A percentile compares a stretch with the other conserved stretches of the same genome.
phyloP scores from a whole-genome alignment of 495 filamentous ascomycete species.

The Terfezia claveryi region DNA sequence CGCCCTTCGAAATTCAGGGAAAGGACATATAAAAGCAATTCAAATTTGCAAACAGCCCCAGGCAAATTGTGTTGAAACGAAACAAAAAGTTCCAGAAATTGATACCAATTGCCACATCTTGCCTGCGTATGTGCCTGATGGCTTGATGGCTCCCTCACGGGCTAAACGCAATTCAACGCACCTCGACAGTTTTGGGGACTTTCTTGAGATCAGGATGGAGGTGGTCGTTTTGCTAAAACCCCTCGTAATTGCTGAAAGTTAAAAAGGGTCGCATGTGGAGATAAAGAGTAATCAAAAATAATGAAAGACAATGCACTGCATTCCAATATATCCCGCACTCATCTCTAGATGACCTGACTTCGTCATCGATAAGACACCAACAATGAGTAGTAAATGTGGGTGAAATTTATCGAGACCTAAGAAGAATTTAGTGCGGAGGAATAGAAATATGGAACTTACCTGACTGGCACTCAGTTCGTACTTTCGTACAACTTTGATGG shows the following conservation, averaged over 20 bases:
- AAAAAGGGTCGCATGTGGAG: constrained; percentile 13
- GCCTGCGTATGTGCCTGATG: too few relatives aligned
- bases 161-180: constrained; percentile 36
- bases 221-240: constrained; percentile 54
- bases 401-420: constrained; percentile 9
- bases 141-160: too few relatives aligned
- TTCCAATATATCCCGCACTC: too few relatives aligned
- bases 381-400: constrained; percentile 3
- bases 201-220: constrained; percentile 92
- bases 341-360: too few relatives aligned
- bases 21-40: background rate
- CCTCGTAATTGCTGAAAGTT: background rate
- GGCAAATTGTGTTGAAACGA: background rate
- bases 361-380: too few relatives aligned
- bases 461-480: constrained; percentile 96
- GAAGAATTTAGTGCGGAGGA: constrained; percentile 15
- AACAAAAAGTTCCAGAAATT: background rate
- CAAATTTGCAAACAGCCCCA: background rate
- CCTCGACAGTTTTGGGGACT: constrained; percentile 84
- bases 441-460: constrained; percentile 39
- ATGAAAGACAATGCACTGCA: constrained; percentile 1
- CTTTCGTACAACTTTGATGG: constrained; percentile 96
- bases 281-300: constrained; percentile 9
- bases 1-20: too few relatives aligned
- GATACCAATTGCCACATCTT: too few relatives aligned